Base-by-base conservation (phyloP, 805 yeast species). In the Metschnikowia santaceciliae region DNA sequence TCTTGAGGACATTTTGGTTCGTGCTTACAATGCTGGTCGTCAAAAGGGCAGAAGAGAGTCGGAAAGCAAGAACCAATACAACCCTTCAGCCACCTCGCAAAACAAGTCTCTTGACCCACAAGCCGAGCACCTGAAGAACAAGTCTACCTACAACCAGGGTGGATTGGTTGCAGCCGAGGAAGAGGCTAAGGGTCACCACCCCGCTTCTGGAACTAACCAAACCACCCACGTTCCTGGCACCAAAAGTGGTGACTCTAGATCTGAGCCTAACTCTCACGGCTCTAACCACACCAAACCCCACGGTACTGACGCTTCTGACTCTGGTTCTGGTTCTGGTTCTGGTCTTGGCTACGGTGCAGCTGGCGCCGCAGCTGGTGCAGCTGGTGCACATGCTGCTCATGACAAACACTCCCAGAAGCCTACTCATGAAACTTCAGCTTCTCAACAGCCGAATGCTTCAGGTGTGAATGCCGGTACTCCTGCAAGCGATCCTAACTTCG, bases 61-160 rank as follows among this genome's bases (percentile, higher is more conserved):
- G 11, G 32, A 19, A 13, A 45, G 46, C 51, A 42, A 47, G 32
- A 35, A 41, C 38, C 14, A 26, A 22, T 3, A 17, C 5, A 32
- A 49, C 42, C 30, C 42, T 7, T 40, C 60, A 6, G 30, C 54
- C 36, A 64, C 37, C 15, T 23, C 40, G 23, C 45, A 37, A 30
- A 32, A 26, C 19, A 44, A 41, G 40, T 22, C 54, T 1, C 17
- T 47, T 8, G 56, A 68, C 51, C 67, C 68, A 5, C 43, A 49
- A 8, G 54, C 59, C 30, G 64, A 60, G 45, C 71, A 68, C 54
- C 33, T 47, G 26, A 49, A 60, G 50, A 69, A 70, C 59, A 69
- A 64, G 59, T 69, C 73, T 3, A 61, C 65, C n/a, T 67, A 46
- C 58, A 70, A 70, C 48, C 32, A 54, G 8, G 60, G 49, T 3